These are phyloP conservation scores for Globisporangium heterothallicum DNA, from an alignment of 352 stramenopile genomes.

Conservation along the genomic window DNA sequence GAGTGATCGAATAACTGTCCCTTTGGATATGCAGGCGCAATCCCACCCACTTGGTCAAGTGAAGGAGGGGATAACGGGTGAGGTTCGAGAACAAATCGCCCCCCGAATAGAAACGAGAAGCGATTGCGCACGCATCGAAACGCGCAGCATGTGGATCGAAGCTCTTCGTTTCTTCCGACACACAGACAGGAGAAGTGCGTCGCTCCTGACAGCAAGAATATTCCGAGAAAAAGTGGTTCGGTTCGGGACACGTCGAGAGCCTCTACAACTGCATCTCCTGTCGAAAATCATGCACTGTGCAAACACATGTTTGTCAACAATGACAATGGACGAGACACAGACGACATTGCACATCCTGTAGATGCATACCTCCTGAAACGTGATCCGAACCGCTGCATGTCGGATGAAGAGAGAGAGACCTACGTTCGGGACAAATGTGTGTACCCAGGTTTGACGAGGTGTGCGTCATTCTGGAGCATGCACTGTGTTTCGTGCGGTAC, in stretches of 20 bases:
- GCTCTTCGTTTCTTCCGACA: slow-evolving; percentile 6
- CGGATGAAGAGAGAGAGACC: background rate
- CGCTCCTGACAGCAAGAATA: slow-evolving; percentile 8
- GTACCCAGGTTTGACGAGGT: background rate
- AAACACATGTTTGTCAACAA: background rate
- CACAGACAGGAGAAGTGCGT: background rate
- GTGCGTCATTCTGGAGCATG: too few species aligned
- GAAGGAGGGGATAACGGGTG: background rate
- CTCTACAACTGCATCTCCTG: background rate
- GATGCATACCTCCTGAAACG: too few species aligned
- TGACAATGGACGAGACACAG: too few species aligned
- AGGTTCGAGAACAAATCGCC: slow-evolving; percentile 6
- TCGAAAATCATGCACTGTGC: background rate
- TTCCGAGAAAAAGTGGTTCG: slow-evolving; percentile 6
- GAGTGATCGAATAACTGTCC: too few species aligned
- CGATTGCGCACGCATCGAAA: background rate
- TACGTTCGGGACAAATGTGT: background rate
- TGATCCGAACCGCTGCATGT: too few species aligned
- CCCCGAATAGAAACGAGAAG: background rate
- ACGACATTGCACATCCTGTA: too few species aligned
- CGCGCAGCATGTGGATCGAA: background rate
- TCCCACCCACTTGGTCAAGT: too few species aligned
- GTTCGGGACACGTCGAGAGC: background rate
- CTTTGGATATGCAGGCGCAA: slow-evolving; percentile 1
- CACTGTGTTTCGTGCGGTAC: too few species aligned